Percentiles rank a stretch among this genome's conserved stretches.
Evolutionary conservation across 176 grass and related monocot genomes (phyloP).

Genomic region (Typha latifolia): DNA sequence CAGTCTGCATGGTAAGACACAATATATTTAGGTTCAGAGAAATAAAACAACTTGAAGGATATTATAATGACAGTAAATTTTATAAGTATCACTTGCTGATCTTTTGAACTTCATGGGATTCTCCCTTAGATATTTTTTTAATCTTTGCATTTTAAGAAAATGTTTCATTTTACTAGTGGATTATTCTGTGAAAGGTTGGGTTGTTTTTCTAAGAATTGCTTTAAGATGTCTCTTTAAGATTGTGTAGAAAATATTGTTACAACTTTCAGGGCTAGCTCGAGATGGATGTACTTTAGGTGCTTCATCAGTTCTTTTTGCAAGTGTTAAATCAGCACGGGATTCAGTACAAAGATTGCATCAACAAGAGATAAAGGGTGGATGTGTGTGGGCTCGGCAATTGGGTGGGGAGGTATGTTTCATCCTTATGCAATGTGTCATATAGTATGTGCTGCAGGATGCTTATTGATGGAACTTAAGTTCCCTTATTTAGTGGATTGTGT

Average conservation of each 20-base stretch:
- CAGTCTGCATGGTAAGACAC: too few species aligned
- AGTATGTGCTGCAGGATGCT: not conserved
- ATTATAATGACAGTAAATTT: too few species aligned
- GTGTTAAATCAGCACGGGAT: constrained; percentile 62
- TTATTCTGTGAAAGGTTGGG: too few species aligned
- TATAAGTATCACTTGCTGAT: too few species aligned
- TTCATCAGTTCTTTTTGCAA: constrained; percentile 63
- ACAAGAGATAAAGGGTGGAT: constrained; percentile 58
- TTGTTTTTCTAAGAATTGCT: not conserved
- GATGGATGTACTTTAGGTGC: constrained; percentile 78
- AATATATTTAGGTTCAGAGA: too few species aligned
- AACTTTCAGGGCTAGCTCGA: constrained; percentile 58
- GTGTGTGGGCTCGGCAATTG: constrained; percentile 91
- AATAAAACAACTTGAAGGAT: too few species aligned
- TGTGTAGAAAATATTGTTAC: constrained; percentile 16
- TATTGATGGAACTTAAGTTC: not conserved
- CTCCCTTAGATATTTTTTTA: too few species aligned
- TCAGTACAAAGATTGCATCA: constrained; percentile 59
- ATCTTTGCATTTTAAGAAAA: too few species aligned
- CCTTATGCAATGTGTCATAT: constrained; percentile 4
- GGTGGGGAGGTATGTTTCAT: constrained; percentile 65
- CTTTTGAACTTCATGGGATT: too few species aligned
- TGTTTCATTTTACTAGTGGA: too few species aligned
- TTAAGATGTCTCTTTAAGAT: not conserved
- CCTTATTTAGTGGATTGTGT: too few species aligned